Conservation (phyloP, 2,329 filamentous ascomycete genomes). For the Arthroderma uncinatum region DNA sequence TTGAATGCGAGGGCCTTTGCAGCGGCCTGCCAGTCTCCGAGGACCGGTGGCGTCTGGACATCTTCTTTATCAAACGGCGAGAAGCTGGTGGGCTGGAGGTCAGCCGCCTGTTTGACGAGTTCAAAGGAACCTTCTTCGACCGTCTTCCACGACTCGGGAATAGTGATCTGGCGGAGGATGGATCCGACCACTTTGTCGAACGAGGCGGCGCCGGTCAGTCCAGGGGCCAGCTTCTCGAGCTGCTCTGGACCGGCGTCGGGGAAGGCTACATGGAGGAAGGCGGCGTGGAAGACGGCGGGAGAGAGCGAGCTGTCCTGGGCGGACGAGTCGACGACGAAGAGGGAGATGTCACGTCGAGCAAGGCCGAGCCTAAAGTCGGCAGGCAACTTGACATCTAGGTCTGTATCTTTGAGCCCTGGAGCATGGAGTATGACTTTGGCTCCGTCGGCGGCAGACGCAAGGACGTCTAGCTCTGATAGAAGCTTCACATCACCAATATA, state of each 20-base stretch:
- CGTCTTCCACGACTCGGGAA: constrained; percentile 71
- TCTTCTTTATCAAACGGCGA: constrained; percentile 66
- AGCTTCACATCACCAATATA: constrained; percentile 72
- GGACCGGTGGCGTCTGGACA: constrained; percentile 50
- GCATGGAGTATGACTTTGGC: constrained; percentile 67
- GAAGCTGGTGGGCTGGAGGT: constrained; percentile 72
- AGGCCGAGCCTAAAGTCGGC: constrained; percentile 59
- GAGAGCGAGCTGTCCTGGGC: constrained; percentile 58
- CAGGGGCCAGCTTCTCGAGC: constrained; percentile 52
- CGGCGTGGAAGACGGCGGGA: constrained; percentile 61
- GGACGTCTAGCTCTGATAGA: constrained; percentile 63
- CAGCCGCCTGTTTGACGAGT: constrained; percentile 43
- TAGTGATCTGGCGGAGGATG: constrained; percentile 59
- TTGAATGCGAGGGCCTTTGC: constrained; percentile 88
- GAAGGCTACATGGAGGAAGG: constrained; percentile 69
- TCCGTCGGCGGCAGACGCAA: constrained; percentile 57
- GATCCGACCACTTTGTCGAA: constrained; percentile 57
- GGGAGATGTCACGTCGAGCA: constrained; percentile 55
- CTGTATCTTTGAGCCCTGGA: constrained; percentile 71
- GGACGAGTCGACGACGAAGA: constrained; percentile 66
- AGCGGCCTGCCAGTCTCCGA: constrained; percentile 69
- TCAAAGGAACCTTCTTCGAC: constrained; percentile 41
- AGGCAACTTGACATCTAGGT: constrained; percentile 76
- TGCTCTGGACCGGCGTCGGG: constrained; percentile 53
- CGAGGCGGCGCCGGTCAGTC: constrained; percentile 49